Conservation (phyloP, 164 flowering plant species). For the Stephania cephalantha region DNA sequence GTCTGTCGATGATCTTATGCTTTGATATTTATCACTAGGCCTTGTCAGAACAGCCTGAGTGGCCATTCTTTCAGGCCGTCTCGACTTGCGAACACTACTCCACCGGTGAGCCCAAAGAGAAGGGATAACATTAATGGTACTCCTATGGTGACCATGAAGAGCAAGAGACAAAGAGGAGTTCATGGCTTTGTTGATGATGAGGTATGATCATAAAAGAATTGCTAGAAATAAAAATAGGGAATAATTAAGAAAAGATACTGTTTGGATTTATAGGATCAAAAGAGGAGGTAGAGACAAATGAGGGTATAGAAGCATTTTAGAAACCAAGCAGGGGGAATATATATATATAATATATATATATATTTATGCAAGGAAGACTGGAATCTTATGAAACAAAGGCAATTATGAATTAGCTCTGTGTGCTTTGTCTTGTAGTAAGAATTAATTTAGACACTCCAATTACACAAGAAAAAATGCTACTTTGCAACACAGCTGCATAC, state of each 20-base stretch:
- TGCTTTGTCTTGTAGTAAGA: neutral
- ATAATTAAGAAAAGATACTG: neutral
- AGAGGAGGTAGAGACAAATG: neutral
- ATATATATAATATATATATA: too few relatives aligned
- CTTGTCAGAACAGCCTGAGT: constrained; percentile 29
- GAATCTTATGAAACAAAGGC: neutral
- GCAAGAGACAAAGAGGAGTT: neutral
- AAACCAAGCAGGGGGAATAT: neutral
- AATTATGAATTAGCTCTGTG: neutral
- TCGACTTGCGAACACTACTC: constrained; percentile 2
- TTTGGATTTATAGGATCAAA: constrained; percentile 1
- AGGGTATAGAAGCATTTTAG: neutral
- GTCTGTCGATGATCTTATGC: neutral
- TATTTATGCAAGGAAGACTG: neutral
- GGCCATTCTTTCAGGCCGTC: neutral
- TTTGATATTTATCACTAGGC: constrained; percentile 18
- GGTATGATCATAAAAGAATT: neutral
- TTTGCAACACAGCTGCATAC: too few relatives aligned
- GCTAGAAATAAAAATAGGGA: too few relatives aligned
- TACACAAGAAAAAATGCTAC: too few relatives aligned
- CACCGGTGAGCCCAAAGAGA: constrained; percentile 4
- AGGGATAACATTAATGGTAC: constrained; percentile 6
- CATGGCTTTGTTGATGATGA: too few relatives aligned
- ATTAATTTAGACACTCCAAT: too few relatives aligned
- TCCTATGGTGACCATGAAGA: neutral